Percentiles rank a stretch among this genome's conserved stretches.
phyloP scores from a whole-genome alignment of 2,329 filamentous ascomycete species.

The Hymenoscyphus albidus region DNA sequence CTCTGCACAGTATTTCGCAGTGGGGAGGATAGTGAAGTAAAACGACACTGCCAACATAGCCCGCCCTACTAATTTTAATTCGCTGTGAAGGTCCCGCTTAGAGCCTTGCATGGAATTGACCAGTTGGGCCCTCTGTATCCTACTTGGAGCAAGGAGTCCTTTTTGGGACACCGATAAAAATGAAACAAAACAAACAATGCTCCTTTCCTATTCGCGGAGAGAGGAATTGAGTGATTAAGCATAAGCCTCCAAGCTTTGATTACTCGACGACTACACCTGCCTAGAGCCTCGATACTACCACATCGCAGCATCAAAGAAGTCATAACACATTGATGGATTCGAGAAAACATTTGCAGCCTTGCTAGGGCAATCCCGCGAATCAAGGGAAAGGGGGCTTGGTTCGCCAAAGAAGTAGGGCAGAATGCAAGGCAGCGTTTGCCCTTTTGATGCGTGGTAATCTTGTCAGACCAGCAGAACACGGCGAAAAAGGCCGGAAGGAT shows the following conservation, averaged over 20 bases:
- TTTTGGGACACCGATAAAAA: not conserved
- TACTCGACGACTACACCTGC: slow-evolving; percentile 4
- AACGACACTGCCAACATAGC: not conserved
- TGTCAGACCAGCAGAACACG: not conserved
- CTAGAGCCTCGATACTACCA: slow-evolving; percentile 9
- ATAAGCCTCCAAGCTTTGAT: not conserved
- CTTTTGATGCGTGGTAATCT: not conserved
- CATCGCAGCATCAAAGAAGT: not conserved
- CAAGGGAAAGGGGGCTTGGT: not conserved
- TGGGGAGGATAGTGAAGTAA: not conserved
- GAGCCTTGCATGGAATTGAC: slow-evolving; percentile 10
- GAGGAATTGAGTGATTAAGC: not conserved
- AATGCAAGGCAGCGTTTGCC: slow-evolving; percentile 4
- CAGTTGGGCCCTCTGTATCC: not conserved
- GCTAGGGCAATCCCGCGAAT: slow-evolving; percentile 7
- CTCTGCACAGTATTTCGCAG: not conserved
- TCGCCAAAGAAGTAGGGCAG: slow-evolving; percentile 3
- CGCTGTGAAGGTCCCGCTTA: slow-evolving; percentile 3
- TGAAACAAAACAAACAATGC: not conserved
- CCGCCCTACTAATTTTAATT: slow-evolving; percentile 9
- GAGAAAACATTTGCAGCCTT: slow-evolving; percentile 8
- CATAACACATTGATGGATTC: not conserved
- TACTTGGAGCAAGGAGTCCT: slow-evolving; percentile 1
- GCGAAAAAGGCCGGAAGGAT: not conserved
- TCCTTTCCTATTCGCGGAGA: not conserved